Evolutionary conservation across 2,329 filamentous ascomycete species (phyloP), one percentile per base, ranked within the genome.

Genomic region (Chrysoporthe cubensis): DNA sequence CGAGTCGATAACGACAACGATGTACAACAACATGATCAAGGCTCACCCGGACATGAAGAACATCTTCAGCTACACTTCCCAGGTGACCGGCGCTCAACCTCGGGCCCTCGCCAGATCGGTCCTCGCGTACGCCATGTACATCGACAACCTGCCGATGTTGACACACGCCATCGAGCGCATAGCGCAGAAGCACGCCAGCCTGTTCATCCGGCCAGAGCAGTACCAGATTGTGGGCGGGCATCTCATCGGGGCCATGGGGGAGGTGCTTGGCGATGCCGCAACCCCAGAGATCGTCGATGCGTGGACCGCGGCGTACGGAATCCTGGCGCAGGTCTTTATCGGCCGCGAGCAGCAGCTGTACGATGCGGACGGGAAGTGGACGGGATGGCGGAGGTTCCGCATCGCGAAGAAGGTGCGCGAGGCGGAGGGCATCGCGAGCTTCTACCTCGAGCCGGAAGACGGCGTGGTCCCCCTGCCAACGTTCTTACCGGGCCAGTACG

Each of bases 401-500:
- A 87, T 95, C 66, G 79, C 79, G 56, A 81, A 83, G 66, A 77
- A 80, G 48, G 91, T 93, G 76, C 87, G 86, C 9, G 76, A 79
- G 11, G 84, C 77, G 60, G 85, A 83, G 2, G 82, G 85, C 61
- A 88, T 94, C 71, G 88, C 86, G 16, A 91, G 87, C 65, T 91
- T 94, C 78, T 91, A 93, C 78, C 84, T 94, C 13, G 83, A 84
- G 69, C 90, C 91, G 0, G 82, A 85, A 32, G 90, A 93, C 71
- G 83, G 82, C 58, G 73, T 72, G 43, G 54, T 71, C 57, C 73
- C 77, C 1, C 80, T 94, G 14, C 90, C 90, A 0, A 59, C 71
- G 0, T 94, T 87, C 80, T 81, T 84, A 54, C 90, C 91, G 0
- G 92, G 92, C 46, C 91, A 94, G 78, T 94, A 93, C 75, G 84